Conservation (phyloP, 1,284 basidiomycete species). For the Butyriboletus appendiculatus region DNA sequence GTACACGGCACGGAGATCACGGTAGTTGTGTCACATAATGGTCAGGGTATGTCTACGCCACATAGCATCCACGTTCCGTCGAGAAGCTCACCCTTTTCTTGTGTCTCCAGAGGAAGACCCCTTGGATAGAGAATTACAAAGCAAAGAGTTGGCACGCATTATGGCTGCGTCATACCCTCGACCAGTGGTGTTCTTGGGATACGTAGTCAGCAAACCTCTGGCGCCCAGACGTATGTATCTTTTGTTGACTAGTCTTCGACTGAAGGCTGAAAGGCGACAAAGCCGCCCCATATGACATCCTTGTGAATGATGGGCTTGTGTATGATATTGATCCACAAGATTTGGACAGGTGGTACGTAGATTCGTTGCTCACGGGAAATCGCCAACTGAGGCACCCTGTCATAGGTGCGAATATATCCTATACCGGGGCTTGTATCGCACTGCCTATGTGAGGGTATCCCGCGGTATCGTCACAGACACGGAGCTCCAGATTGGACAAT, state of each 20-base stretch:
- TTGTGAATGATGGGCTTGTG: slow-evolving; percentile 70
- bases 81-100: not conserved
- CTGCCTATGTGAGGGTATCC: slow-evolving; percentile 73
- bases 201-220: slow-evolving; percentile 81
- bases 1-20: slow-evolving; percentile 81
- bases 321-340: slow-evolving; percentile 79
- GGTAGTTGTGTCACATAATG: slow-evolving; percentile 89
- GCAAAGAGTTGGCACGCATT: slow-evolving; percentile 78
- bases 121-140: slow-evolving; percentile 87
- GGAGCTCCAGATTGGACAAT: slow-evolving; percentile 80
- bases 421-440: slow-evolving; percentile 80
- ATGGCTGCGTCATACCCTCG: slow-evolving; percentile 73
- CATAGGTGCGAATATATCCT: slow-evolving; percentile 89
- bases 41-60: slow-evolving; percentile 64
- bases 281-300: slow-evolving; percentile 86
- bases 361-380: not conserved
- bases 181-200: slow-evolving; percentile 87
- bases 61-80: not conserved
- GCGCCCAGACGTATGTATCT: slow-evolving; percentile 61
- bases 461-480: slow-evolving; percentile 75
- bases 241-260: not conserved
- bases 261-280: slow-evolving; percentile 14
- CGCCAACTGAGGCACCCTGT: not conserved
- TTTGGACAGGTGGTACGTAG: slow-evolving; percentile 64
- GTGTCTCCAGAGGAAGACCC: slow-evolving; percentile 71